Conservation (phyloP, 2,329 filamentous ascomycete species). For the Neonectria magnoliae region DNA sequence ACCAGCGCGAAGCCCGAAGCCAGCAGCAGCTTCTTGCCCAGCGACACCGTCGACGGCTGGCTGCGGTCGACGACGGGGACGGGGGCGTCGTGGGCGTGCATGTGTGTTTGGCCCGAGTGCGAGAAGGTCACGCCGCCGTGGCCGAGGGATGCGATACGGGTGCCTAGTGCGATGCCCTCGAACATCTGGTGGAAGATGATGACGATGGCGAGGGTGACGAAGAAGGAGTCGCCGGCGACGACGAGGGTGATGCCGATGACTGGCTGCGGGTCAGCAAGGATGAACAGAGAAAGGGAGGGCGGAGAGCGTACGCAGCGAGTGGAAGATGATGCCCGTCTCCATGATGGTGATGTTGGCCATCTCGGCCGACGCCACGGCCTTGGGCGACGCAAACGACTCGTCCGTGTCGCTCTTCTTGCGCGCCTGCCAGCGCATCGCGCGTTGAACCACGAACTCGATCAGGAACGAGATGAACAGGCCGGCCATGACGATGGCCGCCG, state of each 20-base stretch:
- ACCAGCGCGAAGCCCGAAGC: conserved; percentile 72
- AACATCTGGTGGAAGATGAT: conserved; percentile 84
- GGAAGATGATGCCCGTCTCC: conserved; percentile 79
- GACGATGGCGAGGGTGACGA: conserved; percentile 67
- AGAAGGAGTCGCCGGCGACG: conserved; percentile 65
- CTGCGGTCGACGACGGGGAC: conserved; percentile 31
- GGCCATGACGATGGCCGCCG: conserved; percentile 77
- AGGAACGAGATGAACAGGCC: conserved; percentile 78
- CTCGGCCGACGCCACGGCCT: conserved; percentile 40
- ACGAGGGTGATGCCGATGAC: conserved; percentile 72
- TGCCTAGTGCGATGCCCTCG: conserved; percentile 78
- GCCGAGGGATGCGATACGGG: conserved; percentile 71
- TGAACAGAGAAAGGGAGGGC: fast-evolving
- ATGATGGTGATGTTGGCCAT: conserved; percentile 64
- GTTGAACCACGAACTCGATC: conserved; percentile 72
- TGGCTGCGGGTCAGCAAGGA: conserved; percentile 38
- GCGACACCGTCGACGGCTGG: conserved; percentile 44
- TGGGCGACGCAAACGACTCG: conserved; percentile 27
- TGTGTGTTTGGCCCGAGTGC: conserved; percentile 29
- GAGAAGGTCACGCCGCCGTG: conserved; percentile 35
- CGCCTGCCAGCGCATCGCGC: conserved; percentile 57
- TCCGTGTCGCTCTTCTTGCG: conserved; percentile 40
- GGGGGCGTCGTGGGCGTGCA: conserved; percentile 30
- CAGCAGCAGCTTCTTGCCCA: conserved; percentile 67
- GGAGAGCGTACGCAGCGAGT: conserved; percentile 69